Conservation (phyloP, 495 filamentous ascomycete genomes). For the Xylaria curta region DNA sequence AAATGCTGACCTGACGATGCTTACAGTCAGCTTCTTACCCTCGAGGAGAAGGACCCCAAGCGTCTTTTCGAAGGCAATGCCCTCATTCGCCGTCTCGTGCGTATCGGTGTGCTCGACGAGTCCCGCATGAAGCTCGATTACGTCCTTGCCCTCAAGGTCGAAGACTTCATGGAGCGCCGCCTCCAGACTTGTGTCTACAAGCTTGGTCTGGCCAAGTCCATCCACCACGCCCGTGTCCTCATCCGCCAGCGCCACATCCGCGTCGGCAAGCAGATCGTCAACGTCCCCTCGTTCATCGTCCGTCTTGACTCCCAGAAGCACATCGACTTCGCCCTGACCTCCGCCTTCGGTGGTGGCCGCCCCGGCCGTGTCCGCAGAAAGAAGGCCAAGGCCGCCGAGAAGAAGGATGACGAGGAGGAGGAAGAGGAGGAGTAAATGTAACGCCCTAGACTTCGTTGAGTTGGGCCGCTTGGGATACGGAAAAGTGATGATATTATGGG, state of each 20-base stretch:
- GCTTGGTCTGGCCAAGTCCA: conserved; percentile 98
- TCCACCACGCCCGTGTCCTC: conserved; percentile 99
- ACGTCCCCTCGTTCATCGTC: conserved; percentile 98
- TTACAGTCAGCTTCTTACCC: conserved; percentile 94
- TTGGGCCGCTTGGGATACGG: conserved; percentile 45
- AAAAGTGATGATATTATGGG: conserved; percentile 47
- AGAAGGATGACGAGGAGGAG: conserved; percentile 82
- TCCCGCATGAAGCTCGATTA: conserved; percentile 99
- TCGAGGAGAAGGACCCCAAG: conserved; percentile 99
- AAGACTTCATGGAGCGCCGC: conserved; percentile 99
- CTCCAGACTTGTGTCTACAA: conserved; percentile 99
- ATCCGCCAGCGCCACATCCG: conserved; percentile 99
- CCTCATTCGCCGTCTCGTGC: conserved; percentile 98
- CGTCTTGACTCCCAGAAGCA: conserved; percentile 99
- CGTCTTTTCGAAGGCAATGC: conserved; percentile 99
- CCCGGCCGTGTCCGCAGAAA: conserved; percentile 96
- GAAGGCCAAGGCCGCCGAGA: conserved; percentile 96
- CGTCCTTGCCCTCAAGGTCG: conserved; percentile 95
- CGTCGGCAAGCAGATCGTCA: conserved; percentile 99
- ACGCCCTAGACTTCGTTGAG: conserved; percentile 38
- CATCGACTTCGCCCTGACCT: conserved; percentile 98
- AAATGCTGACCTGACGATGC: conserved; percentile 29
- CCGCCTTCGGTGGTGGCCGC: conserved; percentile 96
- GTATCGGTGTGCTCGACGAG: conserved; percentile 99
- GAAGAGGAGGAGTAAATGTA: conserved; percentile 83